Evolutionary conservation across 208 protist genomes (phyloP).

Genomic region (Acanthamoeba healyi): DNA sequence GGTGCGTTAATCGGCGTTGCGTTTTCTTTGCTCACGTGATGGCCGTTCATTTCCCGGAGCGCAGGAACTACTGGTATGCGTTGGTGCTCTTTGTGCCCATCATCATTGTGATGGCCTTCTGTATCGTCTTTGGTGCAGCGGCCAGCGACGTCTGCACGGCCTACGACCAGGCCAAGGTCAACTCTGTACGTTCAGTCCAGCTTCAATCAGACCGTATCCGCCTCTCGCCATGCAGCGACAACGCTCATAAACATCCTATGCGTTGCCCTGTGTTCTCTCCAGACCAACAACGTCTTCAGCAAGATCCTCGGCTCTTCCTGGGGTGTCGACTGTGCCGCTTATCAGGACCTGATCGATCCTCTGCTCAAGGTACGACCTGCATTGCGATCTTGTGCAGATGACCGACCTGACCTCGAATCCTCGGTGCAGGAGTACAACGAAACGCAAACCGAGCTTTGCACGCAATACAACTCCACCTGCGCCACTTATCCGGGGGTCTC

Average conservation of each 20-base stretch:
- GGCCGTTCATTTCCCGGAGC: too few relatives aligned
- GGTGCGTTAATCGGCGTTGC: too few relatives aligned
- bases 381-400: background rate
- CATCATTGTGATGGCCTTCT: conserved; percentile 6
- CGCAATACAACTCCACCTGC: background rate
- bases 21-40: background rate
- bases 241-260: too few relatives aligned
- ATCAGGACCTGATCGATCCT: background rate
- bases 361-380: background rate
- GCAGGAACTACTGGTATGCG: conserved; percentile 21
- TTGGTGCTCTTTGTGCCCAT: conserved; percentile 7
- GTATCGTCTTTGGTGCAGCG: background rate
- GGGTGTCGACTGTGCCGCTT: background rate
- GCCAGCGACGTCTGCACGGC: conserved; percentile 14
- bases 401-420: background rate
- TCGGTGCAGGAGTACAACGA: background rate
- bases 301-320: background rate
- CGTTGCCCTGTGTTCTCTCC: background rate
- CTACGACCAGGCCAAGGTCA: background rate
- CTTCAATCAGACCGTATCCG: too few relatives aligned
- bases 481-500: background rate
- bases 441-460: background rate
- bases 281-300: conserved; percentile 26
- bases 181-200: conserved; percentile 34
- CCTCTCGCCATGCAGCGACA: too few relatives aligned